These are phyloP conservation scores for Schwanniomyces yamadae DNA, from an alignment of 805 yeast genomes.

Conservation along the genomic window DNA sequence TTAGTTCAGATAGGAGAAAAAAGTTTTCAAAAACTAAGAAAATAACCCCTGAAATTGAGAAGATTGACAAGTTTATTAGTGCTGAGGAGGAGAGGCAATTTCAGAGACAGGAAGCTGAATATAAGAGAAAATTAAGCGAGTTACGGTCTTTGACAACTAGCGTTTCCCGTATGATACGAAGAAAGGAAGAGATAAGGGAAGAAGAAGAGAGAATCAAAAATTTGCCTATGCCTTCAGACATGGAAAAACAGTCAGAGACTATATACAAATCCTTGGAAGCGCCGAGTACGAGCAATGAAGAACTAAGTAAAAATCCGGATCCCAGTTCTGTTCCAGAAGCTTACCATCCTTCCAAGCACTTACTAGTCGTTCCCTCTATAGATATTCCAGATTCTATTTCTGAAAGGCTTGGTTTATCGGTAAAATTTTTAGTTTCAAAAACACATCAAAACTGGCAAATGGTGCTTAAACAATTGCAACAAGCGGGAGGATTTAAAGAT, in stretches of 20 bases:
- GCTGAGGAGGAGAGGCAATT: slow-evolving; percentile 20
- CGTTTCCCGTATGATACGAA: slow-evolving; percentile 23
- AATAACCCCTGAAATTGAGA: not conserved
- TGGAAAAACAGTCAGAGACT: slow-evolving; percentile 11
- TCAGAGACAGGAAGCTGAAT: slow-evolving; percentile 20
- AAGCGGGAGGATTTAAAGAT: slow-evolving; percentile 35
- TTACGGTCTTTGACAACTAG: slow-evolving; percentile 28
- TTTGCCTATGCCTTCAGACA: slow-evolving; percentile 19
- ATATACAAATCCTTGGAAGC: slow-evolving; percentile 11
- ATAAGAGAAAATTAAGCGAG: slow-evolving; percentile 24
- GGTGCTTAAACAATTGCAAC: slow-evolving; percentile 38
- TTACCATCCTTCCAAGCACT: slow-evolving; percentile 6
- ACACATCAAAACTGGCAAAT: slow-evolving; percentile 48
- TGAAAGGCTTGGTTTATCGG: slow-evolving; percentile 38
- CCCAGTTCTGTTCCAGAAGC: not conserved
- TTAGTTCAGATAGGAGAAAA: slow-evolving; percentile 8
- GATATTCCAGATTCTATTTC: slow-evolving; percentile 37
- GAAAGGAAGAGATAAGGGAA: slow-evolving; percentile 17
- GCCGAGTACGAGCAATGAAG: too few relatives aligned
- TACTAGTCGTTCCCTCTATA: slow-evolving; percentile 18
- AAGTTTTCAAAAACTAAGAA: slow-evolving; percentile 4
- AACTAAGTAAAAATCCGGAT: not conserved
- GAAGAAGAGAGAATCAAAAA: slow-evolving; percentile 13
- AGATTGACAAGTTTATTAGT: slow-evolving; percentile 17
- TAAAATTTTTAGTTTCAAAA: slow-evolving; percentile 37